Conservation (phyloP, 2,329 filamentous ascomycete genomes). For the Fulvia fulva region DNA sequence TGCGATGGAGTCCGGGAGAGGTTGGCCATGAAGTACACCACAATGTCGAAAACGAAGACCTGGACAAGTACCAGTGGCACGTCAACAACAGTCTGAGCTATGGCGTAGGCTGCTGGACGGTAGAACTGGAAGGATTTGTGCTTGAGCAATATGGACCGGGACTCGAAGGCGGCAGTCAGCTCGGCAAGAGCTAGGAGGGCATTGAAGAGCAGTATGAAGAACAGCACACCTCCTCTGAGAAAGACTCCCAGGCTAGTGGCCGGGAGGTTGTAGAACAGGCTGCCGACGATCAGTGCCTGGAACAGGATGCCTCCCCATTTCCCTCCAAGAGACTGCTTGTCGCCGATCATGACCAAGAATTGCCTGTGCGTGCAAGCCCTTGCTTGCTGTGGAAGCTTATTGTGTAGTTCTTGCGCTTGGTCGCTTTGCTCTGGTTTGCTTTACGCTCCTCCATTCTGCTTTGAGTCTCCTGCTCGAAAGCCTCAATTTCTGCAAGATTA, state of each 20-base stretch:
- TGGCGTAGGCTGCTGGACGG: constrained; percentile 79
- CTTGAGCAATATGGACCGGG: constrained; percentile 76
- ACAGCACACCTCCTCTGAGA: constrained; percentile 71
- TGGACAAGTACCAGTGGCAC: constrained; percentile 70
- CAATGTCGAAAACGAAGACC: constrained; percentile 55
- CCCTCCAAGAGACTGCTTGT: constrained; percentile 60
- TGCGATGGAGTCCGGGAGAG: constrained; percentile 66
- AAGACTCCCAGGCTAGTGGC: constrained; percentile 66
- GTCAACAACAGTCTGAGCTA: constrained; percentile 79
- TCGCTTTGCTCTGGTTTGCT: constrained; percentile 58
- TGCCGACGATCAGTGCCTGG: constrained; percentile 62
- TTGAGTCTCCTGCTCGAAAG: constrained; percentile 40
- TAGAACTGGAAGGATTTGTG: constrained; percentile 82
- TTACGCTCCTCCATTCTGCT: constrained; percentile 60
- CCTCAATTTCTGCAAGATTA: constrained; percentile 39
- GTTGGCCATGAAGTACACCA: constrained; percentile 82
- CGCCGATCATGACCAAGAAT: constrained; percentile 62
- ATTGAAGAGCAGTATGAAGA: constrained; percentile 83
- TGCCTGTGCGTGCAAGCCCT: constrained; percentile 55
- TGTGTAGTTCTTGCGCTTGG: constrained; percentile 40
- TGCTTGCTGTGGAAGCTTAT: constrained; percentile 55
- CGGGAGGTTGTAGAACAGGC: constrained; percentile 73
- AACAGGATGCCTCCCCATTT: constrained; percentile 56
- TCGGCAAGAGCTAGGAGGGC: constrained; percentile 50
- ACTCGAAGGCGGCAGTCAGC: constrained; percentile 52